These are phyloP conservation scores for Macrophomina tecta DNA, from an alignment of 2,329 filamentous ascomycete species.

Conservation along the genomic window DNA sequence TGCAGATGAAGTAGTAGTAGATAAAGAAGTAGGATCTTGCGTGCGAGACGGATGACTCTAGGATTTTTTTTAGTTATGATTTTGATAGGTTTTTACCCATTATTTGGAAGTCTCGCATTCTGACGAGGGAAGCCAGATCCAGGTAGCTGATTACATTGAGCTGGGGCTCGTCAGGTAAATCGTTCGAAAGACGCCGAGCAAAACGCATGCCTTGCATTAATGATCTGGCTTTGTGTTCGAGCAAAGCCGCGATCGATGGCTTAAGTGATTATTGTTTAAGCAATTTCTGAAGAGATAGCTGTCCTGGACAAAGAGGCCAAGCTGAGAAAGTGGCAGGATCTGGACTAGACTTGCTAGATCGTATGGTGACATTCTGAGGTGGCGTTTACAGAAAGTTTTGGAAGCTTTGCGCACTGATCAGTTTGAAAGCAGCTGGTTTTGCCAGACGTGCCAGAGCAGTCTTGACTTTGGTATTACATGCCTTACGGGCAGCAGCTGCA, in stretches of 20 bases:
- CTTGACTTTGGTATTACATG: too few relatives aligned
- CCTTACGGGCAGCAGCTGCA: too few relatives aligned
- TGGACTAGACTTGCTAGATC: neutral
- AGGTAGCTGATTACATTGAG: conserved; percentile 2
- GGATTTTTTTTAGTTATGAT: neutral
- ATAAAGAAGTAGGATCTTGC: neutral
- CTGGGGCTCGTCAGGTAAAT: neutral
- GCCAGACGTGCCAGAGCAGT: too few relatives aligned
- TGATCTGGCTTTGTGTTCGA: neutral
- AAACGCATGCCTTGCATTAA: neutral
- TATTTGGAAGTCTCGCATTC: neutral
- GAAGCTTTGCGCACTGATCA: too few relatives aligned
- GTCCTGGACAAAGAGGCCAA: neutral
- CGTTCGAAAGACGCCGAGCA: neutral
- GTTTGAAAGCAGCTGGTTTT: too few relatives aligned
- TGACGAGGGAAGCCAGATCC: neutral
- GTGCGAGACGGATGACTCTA: neutral
- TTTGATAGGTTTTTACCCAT: conserved; percentile 5
- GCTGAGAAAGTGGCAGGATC: neutral
- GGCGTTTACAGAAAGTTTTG: neutral
- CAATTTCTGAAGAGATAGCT: neutral
- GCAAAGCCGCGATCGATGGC: conserved; percentile 5
- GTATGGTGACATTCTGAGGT: neutral
- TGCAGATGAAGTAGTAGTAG: neutral
- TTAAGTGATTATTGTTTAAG: neutral